phyloP scores from a whole-genome alignment of 2,329 filamentous ascomycete genomes.

The Alternaria brassicae region DNA sequence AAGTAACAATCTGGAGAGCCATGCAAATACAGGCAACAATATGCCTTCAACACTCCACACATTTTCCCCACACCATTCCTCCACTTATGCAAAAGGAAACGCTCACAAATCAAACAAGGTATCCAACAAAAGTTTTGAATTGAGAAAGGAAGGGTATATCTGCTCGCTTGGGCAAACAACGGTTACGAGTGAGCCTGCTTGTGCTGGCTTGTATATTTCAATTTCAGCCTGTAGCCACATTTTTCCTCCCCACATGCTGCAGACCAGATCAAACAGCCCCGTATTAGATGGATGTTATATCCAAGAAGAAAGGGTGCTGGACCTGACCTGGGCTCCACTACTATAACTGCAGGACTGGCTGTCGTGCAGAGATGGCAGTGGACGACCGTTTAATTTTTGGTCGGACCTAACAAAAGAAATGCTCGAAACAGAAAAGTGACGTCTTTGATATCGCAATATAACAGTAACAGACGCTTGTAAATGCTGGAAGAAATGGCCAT shows the following conservation, averaged over 20 bases:
- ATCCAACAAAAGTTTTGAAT: slow-evolving; percentile 19
- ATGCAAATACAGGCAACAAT: slow-evolving; percentile 23
- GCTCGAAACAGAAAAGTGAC: slow-evolving; percentile 38
- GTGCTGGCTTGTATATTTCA: slow-evolving; percentile 40
- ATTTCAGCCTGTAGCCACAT: slow-evolving; percentile 45
- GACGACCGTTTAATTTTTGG: slow-evolving; percentile 32
- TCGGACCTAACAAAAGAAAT: slow-evolving; percentile 46
- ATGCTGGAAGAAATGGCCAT: slow-evolving; percentile 47
- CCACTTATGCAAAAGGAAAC: slow-evolving; percentile 27
- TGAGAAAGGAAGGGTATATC: slow-evolving; percentile 48
- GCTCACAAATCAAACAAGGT: slow-evolving; percentile 1
- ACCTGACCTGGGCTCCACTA: slow-evolving; percentile 26
- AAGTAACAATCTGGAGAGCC: slow-evolving; percentile 42
- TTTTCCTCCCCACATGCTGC: slow-evolving; percentile 34
- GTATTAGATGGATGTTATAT: slow-evolving; percentile 45
- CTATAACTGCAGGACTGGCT: slow-evolving; percentile 14
- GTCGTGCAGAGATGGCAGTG: slow-evolving; percentile 14
- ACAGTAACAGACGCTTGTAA: slow-evolving; percentile 47
- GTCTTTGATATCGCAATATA: slow-evolving; percentile 45
- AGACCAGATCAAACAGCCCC: slow-evolving; percentile 29
- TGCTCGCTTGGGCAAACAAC: slow-evolving; percentile 47
- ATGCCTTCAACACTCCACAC: slow-evolving; percentile 25
- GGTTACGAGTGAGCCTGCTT: slow-evolving; percentile 44
- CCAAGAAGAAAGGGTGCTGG: slow-evolving; percentile 28
- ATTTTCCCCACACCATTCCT: slow-evolving; percentile 26